A percentile compares a stretch with the other conserved stretches of the same genome.
phyloP scores from a whole-genome alignment of 73 alveolate genomes.

The Tetrahymena borealis region DNA sequence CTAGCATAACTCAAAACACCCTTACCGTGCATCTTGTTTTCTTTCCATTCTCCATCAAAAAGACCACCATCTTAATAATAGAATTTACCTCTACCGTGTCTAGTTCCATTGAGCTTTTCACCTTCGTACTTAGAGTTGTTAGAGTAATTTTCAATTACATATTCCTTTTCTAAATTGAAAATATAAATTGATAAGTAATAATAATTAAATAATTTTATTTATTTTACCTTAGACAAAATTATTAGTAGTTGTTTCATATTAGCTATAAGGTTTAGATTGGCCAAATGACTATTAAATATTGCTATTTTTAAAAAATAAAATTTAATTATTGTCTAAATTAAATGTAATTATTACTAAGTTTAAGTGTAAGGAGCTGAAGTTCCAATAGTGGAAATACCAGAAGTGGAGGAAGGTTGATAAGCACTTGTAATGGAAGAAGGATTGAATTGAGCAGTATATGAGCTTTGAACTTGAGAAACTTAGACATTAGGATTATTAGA shows the following conservation, averaged over 20 bases:
- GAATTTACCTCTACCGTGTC: conserved; percentile 44
- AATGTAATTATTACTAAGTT: not conserved
- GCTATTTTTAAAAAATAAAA: not conserved
- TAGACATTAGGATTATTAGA: not conserved
- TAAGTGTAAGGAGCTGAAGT: not conserved
- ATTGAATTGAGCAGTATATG: not conserved
- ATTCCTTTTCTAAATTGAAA: not conserved
- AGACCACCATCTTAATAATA: conserved; percentile 43
- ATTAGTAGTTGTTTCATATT: not conserved
- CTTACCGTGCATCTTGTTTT: conserved; percentile 38
- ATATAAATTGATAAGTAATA: not conserved
- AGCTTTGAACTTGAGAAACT: not conserved
- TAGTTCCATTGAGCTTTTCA: conserved; percentile 27
- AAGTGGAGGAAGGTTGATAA: not conserved
- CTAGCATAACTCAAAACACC: conserved; percentile 38
- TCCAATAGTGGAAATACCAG: not conserved
- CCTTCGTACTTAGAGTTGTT: conserved; percentile 40
- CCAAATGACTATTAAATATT: not conserved
- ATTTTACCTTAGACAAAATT: not conserved
- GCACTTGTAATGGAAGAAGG: not conserved
- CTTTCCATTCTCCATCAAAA: conserved; percentile 47
- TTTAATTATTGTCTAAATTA: not conserved
- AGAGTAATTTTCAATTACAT: conserved; percentile 32
- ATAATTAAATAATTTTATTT: not conserved
- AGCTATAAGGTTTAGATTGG: not conserved